phyloP scores from a whole-genome alignment of 2,329 filamentous ascomycete species.

The Nannizziopsis barbatae region DNA sequence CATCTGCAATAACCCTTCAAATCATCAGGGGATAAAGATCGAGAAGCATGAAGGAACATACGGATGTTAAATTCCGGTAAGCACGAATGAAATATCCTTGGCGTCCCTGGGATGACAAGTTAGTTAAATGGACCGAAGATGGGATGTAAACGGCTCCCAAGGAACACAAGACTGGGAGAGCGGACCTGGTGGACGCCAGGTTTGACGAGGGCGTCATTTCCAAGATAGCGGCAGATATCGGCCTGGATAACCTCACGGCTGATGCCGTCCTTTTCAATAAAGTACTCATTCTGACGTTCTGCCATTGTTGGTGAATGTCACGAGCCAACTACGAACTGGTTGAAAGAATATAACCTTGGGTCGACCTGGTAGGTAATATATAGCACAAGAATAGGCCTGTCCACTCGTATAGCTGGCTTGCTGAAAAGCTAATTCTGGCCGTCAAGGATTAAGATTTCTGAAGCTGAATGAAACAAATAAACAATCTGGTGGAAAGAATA shows the following conservation, averaged over 20 bases:
- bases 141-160: background rate
- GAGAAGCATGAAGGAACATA: constrained; percentile 36
- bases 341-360: background rate
- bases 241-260: constrained; percentile 74
- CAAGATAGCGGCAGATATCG: constrained; percentile 73
- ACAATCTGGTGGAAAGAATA: background rate
- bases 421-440: too few relatives aligned
- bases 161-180: constrained; percentile 15
- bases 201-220: constrained; percentile 68
- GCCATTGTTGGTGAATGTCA: constrained; percentile 12
- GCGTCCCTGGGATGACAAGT: constrained; percentile 43
- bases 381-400: background rate
- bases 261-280: constrained; percentile 68
- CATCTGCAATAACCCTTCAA: background rate
- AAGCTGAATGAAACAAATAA: constrained; percentile 1
- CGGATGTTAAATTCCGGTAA: constrained; percentile 66
- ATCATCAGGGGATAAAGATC: background rate
- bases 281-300: constrained; percentile 58
- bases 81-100: constrained; percentile 68
- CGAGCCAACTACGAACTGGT: background rate
- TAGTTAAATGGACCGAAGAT: constrained; percentile 19
- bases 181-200: constrained; percentile 62
- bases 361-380: background rate
- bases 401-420: too few relatives aligned
- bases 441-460: background rate